These are phyloP conservation scores for Phtheirospermum japonicum DNA, from an alignment of 257 asterid genomes.

Conservation along the genomic window DNA sequence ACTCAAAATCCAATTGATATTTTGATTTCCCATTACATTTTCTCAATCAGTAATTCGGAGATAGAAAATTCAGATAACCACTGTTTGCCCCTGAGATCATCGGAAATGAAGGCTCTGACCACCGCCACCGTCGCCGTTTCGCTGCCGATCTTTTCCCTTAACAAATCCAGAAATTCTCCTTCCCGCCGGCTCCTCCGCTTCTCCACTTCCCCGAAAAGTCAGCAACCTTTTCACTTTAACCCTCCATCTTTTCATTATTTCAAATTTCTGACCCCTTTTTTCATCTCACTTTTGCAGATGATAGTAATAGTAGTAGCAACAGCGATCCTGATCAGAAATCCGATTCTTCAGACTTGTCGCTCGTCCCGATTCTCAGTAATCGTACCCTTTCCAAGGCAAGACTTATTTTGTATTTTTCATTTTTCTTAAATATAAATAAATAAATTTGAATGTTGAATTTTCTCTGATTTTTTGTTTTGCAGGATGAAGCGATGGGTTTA, in stretches of 20 bases:
- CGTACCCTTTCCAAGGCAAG: conserved; percentile 59
- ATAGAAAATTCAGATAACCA: too few species aligned
- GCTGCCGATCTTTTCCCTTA: conserved; percentile 47
- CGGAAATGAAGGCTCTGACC: conserved; percentile 62
- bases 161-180: conserved; percentile 39
- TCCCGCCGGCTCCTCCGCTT: conserved; percentile 50
- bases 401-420: background rate
- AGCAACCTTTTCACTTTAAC: conserved; percentile 1
- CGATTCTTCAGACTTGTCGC: conserved; percentile 36
- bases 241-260: background rate
- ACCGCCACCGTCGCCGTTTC: conserved; percentile 43
- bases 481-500: conserved; percentile 99
- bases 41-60: too few species aligned
- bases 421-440: background rate
- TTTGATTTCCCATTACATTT: too few species aligned
- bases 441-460: background rate
- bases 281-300: conserved; percentile 28
- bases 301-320: conserved; percentile 33
- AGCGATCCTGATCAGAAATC: conserved; percentile 53
- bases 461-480: conserved; percentile 8
- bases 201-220: conserved; percentile 62
- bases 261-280: conserved; percentile 15
- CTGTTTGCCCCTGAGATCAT: background rate
- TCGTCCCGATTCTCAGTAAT: conserved; percentile 64
- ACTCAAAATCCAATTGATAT: too few species aligned